Conservation (phyloP, 1,284 basidiomycete genomes). For the Amylostereum chailletii region DNA sequence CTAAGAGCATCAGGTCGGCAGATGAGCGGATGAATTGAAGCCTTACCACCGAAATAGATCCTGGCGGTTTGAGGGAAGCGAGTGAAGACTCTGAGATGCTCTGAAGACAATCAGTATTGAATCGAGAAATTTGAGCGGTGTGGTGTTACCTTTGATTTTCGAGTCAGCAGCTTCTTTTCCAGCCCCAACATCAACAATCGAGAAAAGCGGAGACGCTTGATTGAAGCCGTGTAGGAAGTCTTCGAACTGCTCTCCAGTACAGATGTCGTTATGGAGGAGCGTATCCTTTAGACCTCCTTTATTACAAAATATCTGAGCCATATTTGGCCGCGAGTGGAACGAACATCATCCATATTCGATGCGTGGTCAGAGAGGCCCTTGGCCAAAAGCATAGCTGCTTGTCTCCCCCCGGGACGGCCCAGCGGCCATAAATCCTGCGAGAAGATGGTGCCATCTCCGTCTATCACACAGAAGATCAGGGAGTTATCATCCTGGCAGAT, state of each 20-base stretch:
- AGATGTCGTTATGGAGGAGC: slow-evolving; percentile 25
- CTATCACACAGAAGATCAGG: slow-evolving; percentile 32
- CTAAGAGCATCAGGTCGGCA: slow-evolving; percentile 11
- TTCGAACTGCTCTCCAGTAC: slow-evolving; percentile 31
- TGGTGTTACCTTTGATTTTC: slow-evolving; percentile 39
- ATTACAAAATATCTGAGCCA: slow-evolving; percentile 39
- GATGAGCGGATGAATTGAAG: not conserved
- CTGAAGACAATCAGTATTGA: slow-evolving; percentile 15
- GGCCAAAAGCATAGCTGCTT: slow-evolving; percentile 32
- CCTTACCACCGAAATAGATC: slow-evolving; percentile 35
- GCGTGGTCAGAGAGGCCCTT: slow-evolving; percentile 30
- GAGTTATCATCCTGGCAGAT: slow-evolving; percentile 28
- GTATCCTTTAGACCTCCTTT: slow-evolving; percentile 33
- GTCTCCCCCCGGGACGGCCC: slow-evolving; percentile 32
- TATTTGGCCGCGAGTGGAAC: slow-evolving; percentile 25
- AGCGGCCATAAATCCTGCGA: slow-evolving; percentile 27
- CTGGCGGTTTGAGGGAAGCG: slow-evolving; percentile 21
- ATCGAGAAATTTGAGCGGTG: not conserved
- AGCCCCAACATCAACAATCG: slow-evolving; percentile 45
- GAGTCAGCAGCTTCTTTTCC: slow-evolving; percentile 49
- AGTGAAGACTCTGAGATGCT: slow-evolving; percentile 34
- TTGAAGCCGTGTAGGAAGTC: slow-evolving; percentile 39
- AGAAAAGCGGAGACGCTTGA: slow-evolving; percentile 35
- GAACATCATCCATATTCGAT: slow-evolving; percentile 17
- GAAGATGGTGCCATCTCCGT: slow-evolving; percentile 43